A percentile compares a stretch with the other conserved stretches of the same genome.
phyloP scores from a whole-genome alignment of 768 basidiomycete species.

The Leccinellum luteum region DNA sequence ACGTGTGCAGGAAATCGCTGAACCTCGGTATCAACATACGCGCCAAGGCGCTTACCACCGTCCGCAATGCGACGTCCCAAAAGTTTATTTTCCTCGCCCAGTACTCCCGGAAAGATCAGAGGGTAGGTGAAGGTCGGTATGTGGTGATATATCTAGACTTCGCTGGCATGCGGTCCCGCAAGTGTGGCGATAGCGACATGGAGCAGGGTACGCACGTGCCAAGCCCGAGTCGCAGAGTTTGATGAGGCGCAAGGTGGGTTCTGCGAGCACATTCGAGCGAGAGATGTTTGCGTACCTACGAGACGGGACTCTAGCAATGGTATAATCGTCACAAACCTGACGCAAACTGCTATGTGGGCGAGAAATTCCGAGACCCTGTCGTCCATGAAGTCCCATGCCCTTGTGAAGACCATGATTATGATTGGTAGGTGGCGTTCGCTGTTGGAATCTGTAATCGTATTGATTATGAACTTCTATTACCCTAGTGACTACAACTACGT shows the following conservation, averaged over 20 bases:
- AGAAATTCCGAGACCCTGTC: slow-evolving; percentile 86
- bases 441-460: not conserved
- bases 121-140: slow-evolving; percentile 52
- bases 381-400: slow-evolving; percentile 79
- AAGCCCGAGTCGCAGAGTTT: slow-evolving; percentile 69
- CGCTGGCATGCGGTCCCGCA: slow-evolving; percentile 55
- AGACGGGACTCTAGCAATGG: slow-evolving; percentile 70
- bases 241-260: slow-evolving; percentile 89
- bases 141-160: slow-evolving; percentile 86
- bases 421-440: slow-evolving; percentile 63
- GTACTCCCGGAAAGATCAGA: slow-evolving; percentile 58
- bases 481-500: slow-evolving; percentile 87
- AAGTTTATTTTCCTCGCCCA: slow-evolving; percentile 91
- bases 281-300: too few species aligned
- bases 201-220: slow-evolving; percentile 81
- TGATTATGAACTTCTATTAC: not conserved
- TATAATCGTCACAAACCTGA: slow-evolving; percentile 81
- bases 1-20: slow-evolving; percentile 57
- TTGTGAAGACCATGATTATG: slow-evolving; percentile 87
- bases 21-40: slow-evolving; percentile 69
- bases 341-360: slow-evolving; percentile 85
- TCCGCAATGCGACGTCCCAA: slow-evolving; percentile 94
- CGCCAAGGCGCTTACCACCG: slow-evolving; percentile 76
- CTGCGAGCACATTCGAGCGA: not conserved
- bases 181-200: slow-evolving; percentile 72